phyloP scores from a whole-genome alignment of 1,284 basidiomycete species.

The Coriolopsis trogii region DNA sequence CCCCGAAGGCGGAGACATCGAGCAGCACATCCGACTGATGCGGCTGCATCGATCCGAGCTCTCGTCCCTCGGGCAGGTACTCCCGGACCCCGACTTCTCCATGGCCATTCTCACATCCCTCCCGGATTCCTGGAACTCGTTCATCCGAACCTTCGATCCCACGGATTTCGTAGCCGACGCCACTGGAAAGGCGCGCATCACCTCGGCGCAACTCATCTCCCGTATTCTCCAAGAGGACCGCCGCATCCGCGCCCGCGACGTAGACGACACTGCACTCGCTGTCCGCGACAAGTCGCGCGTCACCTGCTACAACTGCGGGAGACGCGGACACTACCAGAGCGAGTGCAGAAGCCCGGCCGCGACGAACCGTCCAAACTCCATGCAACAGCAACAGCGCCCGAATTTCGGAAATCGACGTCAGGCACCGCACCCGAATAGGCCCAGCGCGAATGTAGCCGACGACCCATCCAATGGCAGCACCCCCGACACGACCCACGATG shows the following conservation, averaged over 20 bases:
- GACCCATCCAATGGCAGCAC: background rate
- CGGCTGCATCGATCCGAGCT: background rate
- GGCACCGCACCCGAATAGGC: background rate
- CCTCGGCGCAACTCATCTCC: conserved; percentile 34
- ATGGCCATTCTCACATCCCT: conserved; percentile 40
- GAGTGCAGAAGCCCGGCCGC: conserved; percentile 4
- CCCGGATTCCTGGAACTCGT: conserved; percentile 41
- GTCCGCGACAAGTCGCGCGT: background rate
- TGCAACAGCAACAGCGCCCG: background rate
- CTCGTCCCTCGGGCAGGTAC: background rate
- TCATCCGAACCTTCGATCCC: conserved; percentile 31
- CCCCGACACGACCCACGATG: too few relatives aligned
- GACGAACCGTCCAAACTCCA: background rate
- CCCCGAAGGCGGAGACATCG: conserved; percentile 15
- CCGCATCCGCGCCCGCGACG: background rate
- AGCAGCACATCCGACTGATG: conserved; percentile 13
- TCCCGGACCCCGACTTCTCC: conserved; percentile 6
- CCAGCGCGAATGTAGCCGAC: background rate
- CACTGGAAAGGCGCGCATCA: conserved; percentile 3
- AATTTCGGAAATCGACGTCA: background rate
- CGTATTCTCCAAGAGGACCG: conserved; percentile 36
- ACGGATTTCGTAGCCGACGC: conserved; percentile 14
- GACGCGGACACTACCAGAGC: conserved; percentile 2
- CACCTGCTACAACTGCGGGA: conserved; percentile 7
- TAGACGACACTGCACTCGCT: conserved; percentile 8